Evolutionary conservation across 1,284 basidiomycete species (phyloP).

Genomic region (Peniophora sp.): DNA sequence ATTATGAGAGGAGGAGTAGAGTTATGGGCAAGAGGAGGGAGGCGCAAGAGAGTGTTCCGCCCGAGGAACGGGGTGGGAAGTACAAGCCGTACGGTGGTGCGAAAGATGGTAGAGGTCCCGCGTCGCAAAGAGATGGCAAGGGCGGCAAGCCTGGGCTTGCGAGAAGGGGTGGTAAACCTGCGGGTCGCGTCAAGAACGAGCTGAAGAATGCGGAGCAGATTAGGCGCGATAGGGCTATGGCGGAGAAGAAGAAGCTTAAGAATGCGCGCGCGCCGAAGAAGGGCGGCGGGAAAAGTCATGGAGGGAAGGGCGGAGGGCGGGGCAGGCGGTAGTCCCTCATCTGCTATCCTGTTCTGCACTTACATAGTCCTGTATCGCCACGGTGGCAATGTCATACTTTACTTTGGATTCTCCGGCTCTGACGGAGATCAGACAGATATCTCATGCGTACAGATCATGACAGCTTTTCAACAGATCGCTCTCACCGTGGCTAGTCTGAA

Average conservation of each 20-base stretch:
- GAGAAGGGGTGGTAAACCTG: constrained; percentile 48
- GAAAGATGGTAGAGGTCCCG: background rate
- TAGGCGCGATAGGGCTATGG: constrained; percentile 58
- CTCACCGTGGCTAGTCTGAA: too few relatives aligned
- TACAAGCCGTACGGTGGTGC: constrained; percentile 3
- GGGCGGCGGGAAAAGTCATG: too few relatives aligned
- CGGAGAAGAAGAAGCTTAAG: constrained; percentile 61
- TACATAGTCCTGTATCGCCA: too few relatives aligned
- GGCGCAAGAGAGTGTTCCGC: constrained; percentile 12
- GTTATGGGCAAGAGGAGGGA: constrained; percentile 48
- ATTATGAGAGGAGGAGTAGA: constrained; percentile 67
- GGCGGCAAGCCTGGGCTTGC: constrained; percentile 15
- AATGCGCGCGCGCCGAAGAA: constrained; percentile 55
- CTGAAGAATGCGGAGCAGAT: constrained; percentile 83
- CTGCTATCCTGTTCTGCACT: too few relatives aligned
- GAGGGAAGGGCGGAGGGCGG: too few relatives aligned
- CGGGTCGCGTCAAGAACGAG: constrained; percentile 64
- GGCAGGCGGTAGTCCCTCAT: too few relatives aligned
- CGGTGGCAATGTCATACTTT: too few relatives aligned
- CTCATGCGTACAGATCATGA: too few relatives aligned
- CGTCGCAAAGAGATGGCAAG: constrained; percentile 17
- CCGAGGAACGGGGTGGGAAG: constrained; percentile 19
- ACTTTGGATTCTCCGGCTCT: too few relatives aligned
- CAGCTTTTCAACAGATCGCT: too few relatives aligned
- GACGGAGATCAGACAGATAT: too few relatives aligned